Percentiles rank a stretch among this genome's conserved stretches.
These are phyloP conservation scores for Thinopyrum obtusiflorum DNA, from an alignment of 202 grass and related monocot genomes.

Conservation along the genomic window DNA sequence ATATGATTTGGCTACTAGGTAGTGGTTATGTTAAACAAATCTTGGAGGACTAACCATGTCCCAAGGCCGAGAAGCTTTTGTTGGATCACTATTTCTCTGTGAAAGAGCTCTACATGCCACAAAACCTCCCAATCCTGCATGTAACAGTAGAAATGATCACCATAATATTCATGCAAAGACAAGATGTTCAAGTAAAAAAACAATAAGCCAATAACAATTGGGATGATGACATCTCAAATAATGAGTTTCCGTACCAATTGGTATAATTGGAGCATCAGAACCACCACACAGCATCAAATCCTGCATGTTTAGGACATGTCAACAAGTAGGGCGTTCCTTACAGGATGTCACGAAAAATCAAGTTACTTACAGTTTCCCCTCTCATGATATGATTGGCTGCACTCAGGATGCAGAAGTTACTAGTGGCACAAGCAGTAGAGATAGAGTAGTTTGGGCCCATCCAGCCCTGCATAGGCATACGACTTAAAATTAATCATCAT, in stretches of 20 bases:
- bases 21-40: neutral
- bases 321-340: conserved; percentile 11
- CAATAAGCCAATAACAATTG: conserved; percentile 2
- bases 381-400: conserved; percentile 91
- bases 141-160: conserved; percentile 14
- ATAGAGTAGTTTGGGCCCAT: conserved; percentile 99
- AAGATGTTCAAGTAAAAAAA: conserved; percentile 20
- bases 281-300: conserved; percentile 98
- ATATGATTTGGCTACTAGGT: conserved; percentile 21
- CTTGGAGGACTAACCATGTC: conserved; percentile 67
- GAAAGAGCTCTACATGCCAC: conserved; percentile 96
- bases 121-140: conserved; percentile 95
- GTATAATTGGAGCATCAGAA: conserved; percentile 91
- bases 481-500: conserved; percentile 18
- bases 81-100: conserved; percentile 83
- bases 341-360: conserved; percentile 13
- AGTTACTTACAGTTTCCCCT: conserved; percentile 80
- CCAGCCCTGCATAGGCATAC: conserved; percentile 62
- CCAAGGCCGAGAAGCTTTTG: conserved; percentile 96
- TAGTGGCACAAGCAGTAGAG: conserved; percentile 96
- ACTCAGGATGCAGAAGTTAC: conserved; percentile 98
- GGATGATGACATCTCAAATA: conserved; percentile 13
- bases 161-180: conserved; percentile 19
- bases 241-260: conserved; percentile 58
- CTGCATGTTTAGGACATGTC: conserved; percentile 53